Base-by-base conservation (phyloP, 306 rosid genomes). In the Gastrolobium villosum region DNA sequence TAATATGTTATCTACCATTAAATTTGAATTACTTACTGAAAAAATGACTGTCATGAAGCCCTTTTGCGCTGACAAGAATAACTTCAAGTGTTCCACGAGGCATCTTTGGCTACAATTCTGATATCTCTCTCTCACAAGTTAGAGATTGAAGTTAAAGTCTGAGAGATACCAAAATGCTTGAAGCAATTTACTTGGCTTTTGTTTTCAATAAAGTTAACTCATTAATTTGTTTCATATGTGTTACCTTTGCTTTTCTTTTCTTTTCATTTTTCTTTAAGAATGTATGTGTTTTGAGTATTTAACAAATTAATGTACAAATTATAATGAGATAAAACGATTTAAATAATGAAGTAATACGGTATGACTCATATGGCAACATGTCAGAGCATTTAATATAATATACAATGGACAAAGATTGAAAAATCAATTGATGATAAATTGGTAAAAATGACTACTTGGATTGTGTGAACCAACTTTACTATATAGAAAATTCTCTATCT, bases 21-120 rank as follows among this genome's bases (percentile, higher is more conserved):
- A 53, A 72, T 65, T 36, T 59, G 46, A 9, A 30, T 39, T 31
- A 65, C 77, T 49, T 36, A 86, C 89, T 10, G 62, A 82, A 30
- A 66, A 82, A 79, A 68, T 79, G 77, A 48, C 2, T 48, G 68
- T 52, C 59, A 32, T n/a, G 70, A 10, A 86, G 87, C 66, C 20
- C 75, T 66, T 86, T 66, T 66, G 87, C 89, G 3, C 78, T 60
- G 20, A 79, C 39, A 34, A 86, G 74, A 76, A 82, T 74, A 48
- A 86, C 89, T 83, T 86, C 85, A 65, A 82, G 87, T 1, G 83
- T 86, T 4, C 89, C 89, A 32, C 65, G 84, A 75, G 78, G 72
- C 89, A 86, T 86, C 67, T 64, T 74, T 15, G 7, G 5, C 13
- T 53, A 2, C 44, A 49, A 37, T 3, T 35, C 46, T 20, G n/a